Evolutionary conservation across 176 grass and related monocot species (phyloP).

Genomic region (Pharus latifolius): DNA sequence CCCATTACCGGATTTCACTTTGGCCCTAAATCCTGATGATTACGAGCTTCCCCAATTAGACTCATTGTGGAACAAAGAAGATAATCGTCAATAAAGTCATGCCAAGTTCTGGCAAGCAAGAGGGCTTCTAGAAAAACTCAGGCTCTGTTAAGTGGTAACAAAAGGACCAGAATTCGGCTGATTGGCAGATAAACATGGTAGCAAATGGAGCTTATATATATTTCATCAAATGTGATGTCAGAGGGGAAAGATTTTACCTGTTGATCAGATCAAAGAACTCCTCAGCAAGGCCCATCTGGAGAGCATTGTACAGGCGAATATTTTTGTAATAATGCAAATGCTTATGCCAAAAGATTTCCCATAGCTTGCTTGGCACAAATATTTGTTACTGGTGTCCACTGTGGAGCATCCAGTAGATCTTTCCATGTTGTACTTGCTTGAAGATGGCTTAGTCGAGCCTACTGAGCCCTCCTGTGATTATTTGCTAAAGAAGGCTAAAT

Average conservation of each 20-base stretch:
- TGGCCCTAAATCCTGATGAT: conserved; percentile 64
- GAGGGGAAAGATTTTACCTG: background rate
- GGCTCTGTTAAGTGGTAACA: background rate
- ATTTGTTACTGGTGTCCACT: background rate
- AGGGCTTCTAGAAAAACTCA: background rate
- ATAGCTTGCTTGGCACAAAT: too few relatives aligned
- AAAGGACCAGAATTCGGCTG: background rate
- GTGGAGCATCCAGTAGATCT: background rate
- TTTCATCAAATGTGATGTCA: background rate
- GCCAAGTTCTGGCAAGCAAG: background rate
- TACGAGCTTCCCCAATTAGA: conserved; percentile 66
- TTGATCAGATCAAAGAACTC: background rate
- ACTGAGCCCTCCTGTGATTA: too few relatives aligned
- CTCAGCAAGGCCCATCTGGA: background rate
- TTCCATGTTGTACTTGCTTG: background rate
- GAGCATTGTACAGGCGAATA: conserved; percentile 1
- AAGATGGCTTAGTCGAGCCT: background rate
- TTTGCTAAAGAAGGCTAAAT: background rate
- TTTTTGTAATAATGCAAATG: background rate
- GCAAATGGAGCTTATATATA: background rate
- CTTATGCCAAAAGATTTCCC: background rate
- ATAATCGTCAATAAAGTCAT: conserved; percentile 9
- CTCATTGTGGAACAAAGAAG: conserved; percentile 42
- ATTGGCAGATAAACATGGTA: background rate
- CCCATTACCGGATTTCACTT: conserved; percentile 58